Conservation (phyloP, 495 filamentous ascomycete species). For the Aspergillus baeticus region DNA sequence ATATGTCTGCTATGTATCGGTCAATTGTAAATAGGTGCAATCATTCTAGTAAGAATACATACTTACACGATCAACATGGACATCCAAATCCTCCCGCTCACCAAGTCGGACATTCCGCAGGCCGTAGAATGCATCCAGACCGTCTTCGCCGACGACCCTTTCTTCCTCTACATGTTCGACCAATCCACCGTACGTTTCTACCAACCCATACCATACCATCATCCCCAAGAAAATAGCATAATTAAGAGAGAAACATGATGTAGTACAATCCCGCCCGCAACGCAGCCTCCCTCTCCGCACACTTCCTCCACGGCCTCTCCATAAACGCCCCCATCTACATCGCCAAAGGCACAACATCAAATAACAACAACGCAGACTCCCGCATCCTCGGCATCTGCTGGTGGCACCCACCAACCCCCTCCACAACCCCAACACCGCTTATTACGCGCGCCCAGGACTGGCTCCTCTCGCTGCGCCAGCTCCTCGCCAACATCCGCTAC, state of each 20-base stretch:
- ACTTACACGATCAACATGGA: conserved; percentile 48
- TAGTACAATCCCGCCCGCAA: conserved; percentile 58
- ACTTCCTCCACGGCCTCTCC: conserved; percentile 60
- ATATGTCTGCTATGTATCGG: neutral
- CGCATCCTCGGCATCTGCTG: conserved; percentile 60
- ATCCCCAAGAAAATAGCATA: no score
- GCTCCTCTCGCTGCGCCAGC: conserved; percentile 58
- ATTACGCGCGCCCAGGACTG: conserved; percentile 55
- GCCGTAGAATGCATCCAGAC: conserved; percentile 57
- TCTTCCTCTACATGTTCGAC: conserved; percentile 60
- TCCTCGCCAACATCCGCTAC: conserved; percentile 60
- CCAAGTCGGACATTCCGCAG: conserved; percentile 57
- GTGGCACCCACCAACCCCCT: conserved; percentile 56
- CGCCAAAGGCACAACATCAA: conserved; percentile 44
- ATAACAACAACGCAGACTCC: conserved; percentile 17
- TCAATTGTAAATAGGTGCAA: neutral
- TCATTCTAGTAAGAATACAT: no score
- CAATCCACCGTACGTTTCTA: conserved; percentile 44
- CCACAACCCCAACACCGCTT: conserved; percentile 45
- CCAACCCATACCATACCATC: no score
- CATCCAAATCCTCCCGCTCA: conserved; percentile 54
- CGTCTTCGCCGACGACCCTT: conserved; percentile 66
- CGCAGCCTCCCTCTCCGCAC: conserved; percentile 59
- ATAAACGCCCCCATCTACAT: conserved; percentile 62
- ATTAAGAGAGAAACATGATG: no score